phyloP scores from a whole-genome alignment of 441 rosid genomes.

The Erodium moschatum region DNA sequence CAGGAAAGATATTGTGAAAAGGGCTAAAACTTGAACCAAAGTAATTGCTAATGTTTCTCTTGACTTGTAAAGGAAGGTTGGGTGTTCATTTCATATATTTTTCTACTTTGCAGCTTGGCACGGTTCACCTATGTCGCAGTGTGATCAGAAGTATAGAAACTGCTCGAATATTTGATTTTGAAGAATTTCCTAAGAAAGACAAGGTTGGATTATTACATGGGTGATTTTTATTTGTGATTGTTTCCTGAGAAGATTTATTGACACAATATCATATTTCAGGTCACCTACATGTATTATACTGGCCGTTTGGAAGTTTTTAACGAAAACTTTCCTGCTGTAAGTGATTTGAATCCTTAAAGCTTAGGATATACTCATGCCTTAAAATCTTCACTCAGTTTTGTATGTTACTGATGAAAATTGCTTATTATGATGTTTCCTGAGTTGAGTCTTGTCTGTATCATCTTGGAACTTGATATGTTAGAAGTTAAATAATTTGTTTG shows the following conservation, averaged over 20 bases:
- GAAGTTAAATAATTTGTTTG: not conserved
- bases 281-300: constrained; percentile 94
- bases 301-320: constrained; percentile 96
- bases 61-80: not conserved
- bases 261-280: constrained; percentile 37
- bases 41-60: not conserved
- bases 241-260: constrained; percentile 13
- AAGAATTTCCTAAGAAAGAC: constrained; percentile 87
- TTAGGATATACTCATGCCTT: constrained; percentile 2
- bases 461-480: not conserved
- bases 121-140: constrained; percentile 92
- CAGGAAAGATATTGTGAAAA: too few relatives aligned
- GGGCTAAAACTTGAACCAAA: not conserved
- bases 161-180: constrained; percentile 89
- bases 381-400: not conserved
- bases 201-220: constrained; percentile 38
- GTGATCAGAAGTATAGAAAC: constrained; percentile 95
- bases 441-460: not conserved
- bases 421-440: not conserved
- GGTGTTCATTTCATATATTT: constrained; percentile 8
- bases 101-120: constrained; percentile 67
- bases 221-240: not conserved
- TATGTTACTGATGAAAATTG: not conserved
- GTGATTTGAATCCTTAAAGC: constrained; percentile 20
- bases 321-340: constrained; percentile 85